A percentile compares a stretch with the other conserved stretches of the same genome.
Conservation (phyloP, 176 grass and related monocot genomes). For the Phoenix dactylifera region DNA sequence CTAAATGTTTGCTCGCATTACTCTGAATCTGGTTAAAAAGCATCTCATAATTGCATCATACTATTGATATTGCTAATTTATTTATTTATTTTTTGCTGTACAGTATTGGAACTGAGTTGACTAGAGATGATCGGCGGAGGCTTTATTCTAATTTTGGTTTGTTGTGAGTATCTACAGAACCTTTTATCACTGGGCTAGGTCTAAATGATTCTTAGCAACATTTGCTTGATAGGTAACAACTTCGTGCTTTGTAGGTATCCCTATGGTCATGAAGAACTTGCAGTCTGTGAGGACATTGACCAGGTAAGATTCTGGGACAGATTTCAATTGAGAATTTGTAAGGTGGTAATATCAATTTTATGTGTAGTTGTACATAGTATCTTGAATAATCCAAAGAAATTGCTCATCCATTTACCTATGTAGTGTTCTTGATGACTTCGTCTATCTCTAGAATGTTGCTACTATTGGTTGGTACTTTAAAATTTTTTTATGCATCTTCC, state of each 20-base stretch:
- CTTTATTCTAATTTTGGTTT: constrained; percentile 96
- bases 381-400: too few species aligned
- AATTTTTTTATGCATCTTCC: too few species aligned
- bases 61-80: constrained; percentile 17
- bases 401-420: too few species aligned
- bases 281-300: constrained; percentile 93
- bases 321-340: neutral
- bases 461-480: too few species aligned
- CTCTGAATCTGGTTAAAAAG: too few species aligned
- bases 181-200: neutral
- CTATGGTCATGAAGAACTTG: constrained; percentile 98
- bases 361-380: too few species aligned
- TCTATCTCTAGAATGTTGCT: too few species aligned
- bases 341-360: neutral
- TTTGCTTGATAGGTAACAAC: constrained; percentile 3
- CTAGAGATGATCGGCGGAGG: constrained; percentile 91
- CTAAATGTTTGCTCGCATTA: too few species aligned
- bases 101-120: constrained; percentile 96
- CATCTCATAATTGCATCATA: too few species aligned
- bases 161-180: constrained; percentile 42
- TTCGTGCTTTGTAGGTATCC: constrained; percentile 45
- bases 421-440: too few species aligned
- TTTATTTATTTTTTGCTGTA: constrained; percentile 13
- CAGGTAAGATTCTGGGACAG: constrained; percentile 42
- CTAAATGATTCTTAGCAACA: neutral